Percentiles rank a stretch among this genome's conserved stretches.
phyloP scores from a whole-genome alignment of 2,329 filamentous ascomycete genomes.

The Ceratocystis eucalypticola region DNA sequence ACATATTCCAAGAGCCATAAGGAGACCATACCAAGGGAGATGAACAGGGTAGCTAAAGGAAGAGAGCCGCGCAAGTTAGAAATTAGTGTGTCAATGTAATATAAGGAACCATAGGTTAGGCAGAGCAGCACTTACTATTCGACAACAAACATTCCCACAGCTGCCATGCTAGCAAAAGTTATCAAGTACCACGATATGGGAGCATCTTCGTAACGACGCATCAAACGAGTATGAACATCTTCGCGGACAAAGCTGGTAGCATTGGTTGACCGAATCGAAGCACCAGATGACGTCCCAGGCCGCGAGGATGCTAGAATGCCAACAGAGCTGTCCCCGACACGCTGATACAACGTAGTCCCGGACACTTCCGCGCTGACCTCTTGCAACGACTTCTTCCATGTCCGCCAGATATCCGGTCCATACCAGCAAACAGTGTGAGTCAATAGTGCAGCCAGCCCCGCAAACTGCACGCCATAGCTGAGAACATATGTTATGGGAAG shows the following conservation, averaged over 20 bases:
- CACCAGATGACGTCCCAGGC: constrained; percentile 16
- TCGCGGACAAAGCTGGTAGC: constrained; percentile 35
- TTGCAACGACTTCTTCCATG: constrained; percentile 56
- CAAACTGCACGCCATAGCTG: constrained; percentile 77
- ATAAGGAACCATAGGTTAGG: background rate
- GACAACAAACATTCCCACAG: constrained; percentile 69
- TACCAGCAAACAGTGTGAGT: constrained; percentile 79
- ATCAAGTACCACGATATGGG: constrained; percentile 69
- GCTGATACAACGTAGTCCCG: constrained; percentile 39
- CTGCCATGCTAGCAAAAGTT: constrained; percentile 62
- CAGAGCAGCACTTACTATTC: constrained; percentile 51
- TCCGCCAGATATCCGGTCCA: constrained; percentile 64
- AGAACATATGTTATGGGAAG: constrained; percentile 77
- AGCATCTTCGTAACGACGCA: constrained; percentile 70
- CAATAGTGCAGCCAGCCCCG: constrained; percentile 62
- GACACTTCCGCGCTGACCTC: constrained; percentile 41
- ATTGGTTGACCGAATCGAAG: constrained; percentile 18
- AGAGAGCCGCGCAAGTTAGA: background rate
- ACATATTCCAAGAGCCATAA: constrained; percentile 66
- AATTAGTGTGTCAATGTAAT: constrained; percentile 19
- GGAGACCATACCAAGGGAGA: constrained; percentile 73
- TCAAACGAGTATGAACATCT: constrained; percentile 72
- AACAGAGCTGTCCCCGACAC: constrained; percentile 27
- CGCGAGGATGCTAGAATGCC: constrained; percentile 7
- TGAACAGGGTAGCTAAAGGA: constrained; percentile 59